Conservation (phyloP, 2,329 filamentous ascomycete species). For the Fusarium luffae region DNA sequence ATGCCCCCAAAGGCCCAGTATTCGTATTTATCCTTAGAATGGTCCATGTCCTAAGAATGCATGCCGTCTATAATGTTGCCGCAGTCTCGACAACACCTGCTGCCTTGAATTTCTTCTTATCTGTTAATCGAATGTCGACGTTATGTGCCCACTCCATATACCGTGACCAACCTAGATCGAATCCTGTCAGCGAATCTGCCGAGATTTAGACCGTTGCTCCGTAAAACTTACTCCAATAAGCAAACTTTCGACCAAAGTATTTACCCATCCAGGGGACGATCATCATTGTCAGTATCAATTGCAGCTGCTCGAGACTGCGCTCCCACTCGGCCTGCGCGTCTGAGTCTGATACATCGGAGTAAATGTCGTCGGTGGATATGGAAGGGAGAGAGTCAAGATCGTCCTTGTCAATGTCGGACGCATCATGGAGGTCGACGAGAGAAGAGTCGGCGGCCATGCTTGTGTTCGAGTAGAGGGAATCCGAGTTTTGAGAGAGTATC, state of each 20-base stretch:
- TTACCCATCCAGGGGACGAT: constrained; percentile 94
- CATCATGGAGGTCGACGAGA: constrained; percentile 62
- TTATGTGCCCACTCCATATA: constrained; percentile 95
- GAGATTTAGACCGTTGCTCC: not conserved
- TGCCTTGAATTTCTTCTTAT: constrained; percentile 71
- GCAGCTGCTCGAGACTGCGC: constrained; percentile 90
- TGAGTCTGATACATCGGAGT: constrained; percentile 69
- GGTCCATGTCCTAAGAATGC: not conserved
- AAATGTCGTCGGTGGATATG: constrained; percentile 66
- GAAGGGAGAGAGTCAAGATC: constrained; percentile 74
- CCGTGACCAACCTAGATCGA: constrained; percentile 80
- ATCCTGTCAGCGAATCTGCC: constrained; percentile 24
- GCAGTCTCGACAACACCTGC: constrained; percentile 72
- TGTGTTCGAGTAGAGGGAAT: not conserved
- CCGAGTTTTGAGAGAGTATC: not conserved
- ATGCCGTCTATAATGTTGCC: constrained; percentile 58
- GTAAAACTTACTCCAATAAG: constrained; percentile 84
- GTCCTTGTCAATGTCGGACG: constrained; percentile 60
- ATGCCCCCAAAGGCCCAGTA: constrained; percentile 7
- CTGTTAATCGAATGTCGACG: constrained; percentile 76
- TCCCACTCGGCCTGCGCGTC: constrained; percentile 97
- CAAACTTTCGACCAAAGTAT: constrained; percentile 92
- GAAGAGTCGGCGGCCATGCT: constrained; percentile 59
- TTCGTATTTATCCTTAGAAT: constrained; percentile 4
- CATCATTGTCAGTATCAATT: constrained; percentile 93